These are phyloP conservation scores for Colletotrichum noveboracense DNA, from an alignment of 2,329 filamentous ascomycete species.

Conservation along the genomic window DNA sequence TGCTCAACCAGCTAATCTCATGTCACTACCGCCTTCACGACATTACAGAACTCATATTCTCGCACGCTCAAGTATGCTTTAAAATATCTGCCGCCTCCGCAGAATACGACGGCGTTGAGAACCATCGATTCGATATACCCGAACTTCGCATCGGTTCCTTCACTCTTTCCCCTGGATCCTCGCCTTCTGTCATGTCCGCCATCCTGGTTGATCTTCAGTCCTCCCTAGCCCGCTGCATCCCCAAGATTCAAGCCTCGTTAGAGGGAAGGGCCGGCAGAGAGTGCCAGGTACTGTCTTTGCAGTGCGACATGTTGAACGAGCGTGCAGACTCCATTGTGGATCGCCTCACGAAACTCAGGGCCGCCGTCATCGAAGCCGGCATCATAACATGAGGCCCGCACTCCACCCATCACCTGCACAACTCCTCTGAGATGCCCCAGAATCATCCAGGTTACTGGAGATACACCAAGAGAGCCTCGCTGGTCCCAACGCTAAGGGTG, in stretches of 20 bases:
- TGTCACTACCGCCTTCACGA: conserved; percentile 43
- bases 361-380: neutral
- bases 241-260: neutral
- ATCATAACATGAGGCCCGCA: neutral
- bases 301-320: conserved; percentile 31
- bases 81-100: conserved; percentile 27
- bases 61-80: conserved; percentile 35
- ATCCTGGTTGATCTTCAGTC: conserved; percentile 36
- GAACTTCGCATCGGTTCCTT: conserved; percentile 46
- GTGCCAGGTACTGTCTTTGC: conserved; percentile 26
- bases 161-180: conserved; percentile 34
- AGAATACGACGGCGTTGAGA: conserved; percentile 28
- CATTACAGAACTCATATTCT: conserved; percentile 38
- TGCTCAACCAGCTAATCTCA: conserved; percentile 40
- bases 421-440: neutral
- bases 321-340: conserved; percentile 24
- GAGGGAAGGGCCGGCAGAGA: conserved; percentile 4
- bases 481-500: conserved; percentile 24
- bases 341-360: conserved; percentile 18
- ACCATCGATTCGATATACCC: conserved; percentile 40
- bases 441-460: neutral
- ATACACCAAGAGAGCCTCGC: conserved; percentile 8
- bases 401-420: neutral
- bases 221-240: conserved; percentile 18
- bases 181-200: conserved; percentile 36